Evolutionary conservation across 2,329 filamentous ascomycete genomes (phyloP).

Genomic region (Cercospora nicotianae): DNA sequence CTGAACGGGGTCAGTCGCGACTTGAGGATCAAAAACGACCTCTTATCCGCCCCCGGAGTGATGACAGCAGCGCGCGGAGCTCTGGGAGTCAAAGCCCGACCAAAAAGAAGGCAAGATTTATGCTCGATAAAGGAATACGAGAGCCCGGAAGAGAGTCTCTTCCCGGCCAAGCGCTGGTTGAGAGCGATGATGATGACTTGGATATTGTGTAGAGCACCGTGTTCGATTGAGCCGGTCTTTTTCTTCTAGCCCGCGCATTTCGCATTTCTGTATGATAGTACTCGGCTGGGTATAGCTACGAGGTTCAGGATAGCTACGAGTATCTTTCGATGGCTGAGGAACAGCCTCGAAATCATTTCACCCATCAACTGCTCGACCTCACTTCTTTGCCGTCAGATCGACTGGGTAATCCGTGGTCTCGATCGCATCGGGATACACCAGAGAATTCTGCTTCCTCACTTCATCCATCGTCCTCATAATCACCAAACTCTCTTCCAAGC

Average conservation of each 20-base stretch:
- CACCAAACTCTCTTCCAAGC: conserved; percentile 72
- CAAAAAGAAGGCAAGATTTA: conserved; percentile 52
- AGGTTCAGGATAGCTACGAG: conserved; percentile 2
- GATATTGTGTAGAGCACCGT: conserved; percentile 45
- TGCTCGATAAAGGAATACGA: conserved; percentile 50
- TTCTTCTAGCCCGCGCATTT: neutral
- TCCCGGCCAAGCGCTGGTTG: conserved; percentile 38
- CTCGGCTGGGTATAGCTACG: conserved; percentile 1
- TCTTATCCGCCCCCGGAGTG: conserved; percentile 24
- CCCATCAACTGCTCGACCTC: neutral
- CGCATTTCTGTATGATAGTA: conserved; percentile 5
- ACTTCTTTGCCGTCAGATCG: conserved; percentile 33
- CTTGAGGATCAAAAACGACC: conserved; percentile 25
- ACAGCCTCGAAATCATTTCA: neutral
- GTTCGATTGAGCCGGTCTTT: conserved; percentile 1
- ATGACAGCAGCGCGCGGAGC: conserved; percentile 27
- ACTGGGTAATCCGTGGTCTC: conserved; percentile 60
- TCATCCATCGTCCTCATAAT: conserved; percentile 84
- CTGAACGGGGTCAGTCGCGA: conserved; percentile 37
- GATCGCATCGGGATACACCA: conserved; percentile 66
- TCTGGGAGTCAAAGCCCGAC: conserved; percentile 40
- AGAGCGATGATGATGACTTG: conserved; percentile 49
- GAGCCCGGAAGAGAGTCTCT: conserved; percentile 52
- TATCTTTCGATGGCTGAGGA: neutral
- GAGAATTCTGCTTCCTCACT: conserved; percentile 61